Conservation (phyloP, 257 asterid genomes). For the Nicotiana paniculata region DNA sequence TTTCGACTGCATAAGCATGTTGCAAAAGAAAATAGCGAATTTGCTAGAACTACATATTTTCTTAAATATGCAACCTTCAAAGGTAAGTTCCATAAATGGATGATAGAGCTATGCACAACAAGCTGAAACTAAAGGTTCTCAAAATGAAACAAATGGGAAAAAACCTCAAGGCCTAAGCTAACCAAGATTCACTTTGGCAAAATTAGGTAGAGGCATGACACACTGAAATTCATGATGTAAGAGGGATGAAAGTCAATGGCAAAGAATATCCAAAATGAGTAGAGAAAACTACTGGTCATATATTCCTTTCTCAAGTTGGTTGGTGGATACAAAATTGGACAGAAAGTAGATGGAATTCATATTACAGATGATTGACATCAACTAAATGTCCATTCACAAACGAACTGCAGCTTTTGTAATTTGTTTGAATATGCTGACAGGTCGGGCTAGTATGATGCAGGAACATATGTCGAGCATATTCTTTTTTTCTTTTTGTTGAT, state of each 20-base stretch:
- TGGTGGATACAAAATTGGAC: background rate
- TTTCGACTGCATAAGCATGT: background rate
- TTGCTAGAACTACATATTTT: background rate
- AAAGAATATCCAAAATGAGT: background rate
- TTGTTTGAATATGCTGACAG: background rate
- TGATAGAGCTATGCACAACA: background rate
- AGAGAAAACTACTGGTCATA: background rate
- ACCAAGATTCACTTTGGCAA: background rate
- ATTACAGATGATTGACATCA: background rate
- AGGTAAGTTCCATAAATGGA: background rate
- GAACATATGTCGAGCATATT: background rate
- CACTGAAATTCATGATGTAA: background rate
- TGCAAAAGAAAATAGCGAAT: background rate
- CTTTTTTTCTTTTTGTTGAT: background rate
- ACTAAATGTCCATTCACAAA: background rate
- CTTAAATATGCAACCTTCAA: background rate
- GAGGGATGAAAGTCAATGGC: background rate
- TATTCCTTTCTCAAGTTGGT: background rate
- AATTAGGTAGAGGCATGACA: background rate
- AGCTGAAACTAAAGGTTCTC: background rate
- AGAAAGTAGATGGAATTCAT: background rate
- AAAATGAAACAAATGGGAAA: background rate
- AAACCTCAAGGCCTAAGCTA: conserved; percentile 1
- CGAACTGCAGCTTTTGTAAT: background rate
- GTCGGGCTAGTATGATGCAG: background rate